phyloP scores from a whole-genome alignment of 768 basidiomycete genomes.

The Boletus coccyginus region DNA sequence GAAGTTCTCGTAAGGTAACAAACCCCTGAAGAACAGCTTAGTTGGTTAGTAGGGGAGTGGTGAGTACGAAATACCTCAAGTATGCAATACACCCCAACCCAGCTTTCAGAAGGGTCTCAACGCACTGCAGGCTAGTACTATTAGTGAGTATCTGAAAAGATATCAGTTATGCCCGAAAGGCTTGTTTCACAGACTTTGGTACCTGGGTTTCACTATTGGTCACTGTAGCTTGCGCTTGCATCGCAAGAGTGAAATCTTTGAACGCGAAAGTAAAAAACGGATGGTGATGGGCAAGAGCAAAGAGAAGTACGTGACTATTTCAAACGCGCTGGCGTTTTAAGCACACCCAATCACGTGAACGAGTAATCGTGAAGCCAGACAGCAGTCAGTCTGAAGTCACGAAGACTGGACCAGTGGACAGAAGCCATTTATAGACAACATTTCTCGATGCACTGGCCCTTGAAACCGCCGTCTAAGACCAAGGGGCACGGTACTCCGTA shows the following conservation, averaged over 20 bases:
- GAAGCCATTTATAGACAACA: neutral
- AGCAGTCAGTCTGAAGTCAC: neutral
- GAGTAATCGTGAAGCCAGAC: neutral
- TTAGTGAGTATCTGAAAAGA: conserved; percentile 44
- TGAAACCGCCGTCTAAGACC: neutral
- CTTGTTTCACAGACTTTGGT: neutral
- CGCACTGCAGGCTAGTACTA: conserved; percentile 62
- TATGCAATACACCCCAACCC: conserved; percentile 77
- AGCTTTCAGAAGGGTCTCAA: conserved; percentile 70
- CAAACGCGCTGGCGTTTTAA: conserved; percentile 18
- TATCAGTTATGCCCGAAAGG: conserved; percentile 3
- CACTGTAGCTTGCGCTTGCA: conserved; percentile 25
- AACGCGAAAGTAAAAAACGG: neutral
- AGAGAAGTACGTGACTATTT: neutral
- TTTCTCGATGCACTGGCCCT: neutral
- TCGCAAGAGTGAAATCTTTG: neutral
- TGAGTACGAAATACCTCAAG: conserved; percentile 46
- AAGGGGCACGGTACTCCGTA: neutral
- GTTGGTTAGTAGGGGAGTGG: neutral
- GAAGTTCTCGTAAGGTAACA: conserved; percentile 80
- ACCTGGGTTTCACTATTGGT: conserved; percentile 27
- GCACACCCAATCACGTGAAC: conserved; percentile 21
- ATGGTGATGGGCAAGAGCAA: neutral
- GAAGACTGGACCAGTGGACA: neutral
- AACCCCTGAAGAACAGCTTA: conserved; percentile 45